Evolutionary conservation across 2,329 filamentous ascomycete species (phyloP).

Genomic region (Penicillium brevicompactum): DNA sequence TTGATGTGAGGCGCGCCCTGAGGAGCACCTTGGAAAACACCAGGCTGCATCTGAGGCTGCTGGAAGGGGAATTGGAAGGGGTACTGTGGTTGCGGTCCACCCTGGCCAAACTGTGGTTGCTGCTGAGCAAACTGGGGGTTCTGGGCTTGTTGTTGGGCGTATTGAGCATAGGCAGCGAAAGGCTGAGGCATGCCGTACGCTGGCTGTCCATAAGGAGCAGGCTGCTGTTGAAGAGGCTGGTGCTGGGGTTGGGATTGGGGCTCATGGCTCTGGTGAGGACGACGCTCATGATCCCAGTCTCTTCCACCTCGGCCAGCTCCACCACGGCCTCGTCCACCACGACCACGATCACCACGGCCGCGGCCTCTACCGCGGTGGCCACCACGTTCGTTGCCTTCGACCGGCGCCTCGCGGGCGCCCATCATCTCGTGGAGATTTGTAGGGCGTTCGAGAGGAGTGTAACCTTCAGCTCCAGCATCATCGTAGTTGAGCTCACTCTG

Average conservation of each 20-base stretch:
- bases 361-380: slow-evolving; percentile 52
- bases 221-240: slow-evolving; percentile 27
- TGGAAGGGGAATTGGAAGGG: slow-evolving; percentile 45
- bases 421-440: slow-evolving; percentile 60
- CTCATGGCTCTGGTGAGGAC: slow-evolving; percentile 29
- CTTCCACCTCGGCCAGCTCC: slow-evolving; percentile 33
- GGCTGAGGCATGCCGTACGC: slow-evolving; percentile 31
- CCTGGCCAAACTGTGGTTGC: slow-evolving; percentile 33
- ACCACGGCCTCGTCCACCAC: slow-evolving; percentile 40
- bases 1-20: slow-evolving; percentile 57
- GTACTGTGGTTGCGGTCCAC: slow-evolving; percentile 32
- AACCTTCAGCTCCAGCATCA: slow-evolving; percentile 60
- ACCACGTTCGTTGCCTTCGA: slow-evolving; percentile 39
- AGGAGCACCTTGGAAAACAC: slow-evolving; percentile 43
- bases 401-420: slow-evolving; percentile 40
- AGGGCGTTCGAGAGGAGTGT: slow-evolving; percentile 71
- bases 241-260: slow-evolving; percentile 16
- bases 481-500: slow-evolving; percentile 64
- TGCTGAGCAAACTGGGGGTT: slow-evolving; percentile 33
- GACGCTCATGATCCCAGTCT: slow-evolving; percentile 32
- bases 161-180: slow-evolving; percentile 28
- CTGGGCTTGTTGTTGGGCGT: slow-evolving; percentile 30
- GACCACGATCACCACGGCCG: slow-evolving; percentile 45
- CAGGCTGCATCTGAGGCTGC: slow-evolving; percentile 45
- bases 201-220: slow-evolving; percentile 23